phyloP scores from a whole-genome alignment of 208 protist species.

The Leishmania braziliensis region DNA sequence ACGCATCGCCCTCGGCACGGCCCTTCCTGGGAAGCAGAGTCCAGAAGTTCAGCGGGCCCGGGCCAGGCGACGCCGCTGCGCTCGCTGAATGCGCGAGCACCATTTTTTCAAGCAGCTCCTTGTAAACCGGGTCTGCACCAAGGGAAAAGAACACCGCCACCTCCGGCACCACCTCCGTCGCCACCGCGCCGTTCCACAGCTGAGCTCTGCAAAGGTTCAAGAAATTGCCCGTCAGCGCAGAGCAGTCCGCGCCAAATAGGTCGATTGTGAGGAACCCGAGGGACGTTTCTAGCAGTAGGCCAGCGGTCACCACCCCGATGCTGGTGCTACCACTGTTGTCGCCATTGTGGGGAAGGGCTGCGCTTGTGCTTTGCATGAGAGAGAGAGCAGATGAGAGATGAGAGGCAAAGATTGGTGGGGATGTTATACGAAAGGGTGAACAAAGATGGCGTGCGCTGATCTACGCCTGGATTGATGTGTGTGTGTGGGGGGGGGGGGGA shows the following conservation, averaged over 20 bases:
- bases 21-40: slow-evolving; percentile 15
- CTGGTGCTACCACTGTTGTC: not conserved
- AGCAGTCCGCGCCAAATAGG: slow-evolving; percentile 69
- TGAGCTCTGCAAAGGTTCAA: slow-evolving; percentile 70
- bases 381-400: not conserved
- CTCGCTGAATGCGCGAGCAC: not conserved
- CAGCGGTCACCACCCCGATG: slow-evolving; percentile 21
- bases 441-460: not conserved
- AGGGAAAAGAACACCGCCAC: slow-evolving; percentile 71
- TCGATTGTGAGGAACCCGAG: slow-evolving; percentile 63
- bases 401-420: not conserved
- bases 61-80: not conserved
- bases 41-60: slow-evolving; percentile 8
- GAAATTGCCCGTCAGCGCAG: slow-evolving; percentile 56
- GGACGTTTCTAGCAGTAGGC: slow-evolving; percentile 73
- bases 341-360: not conserved
- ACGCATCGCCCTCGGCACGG: not conserved
- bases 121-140: slow-evolving; percentile 23
- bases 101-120: not conserved
- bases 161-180: slow-evolving; percentile 64
- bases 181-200: slow-evolving; percentile 72
- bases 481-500: not conserved
- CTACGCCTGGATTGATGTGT: not conserved
- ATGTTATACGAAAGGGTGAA: not conserved
- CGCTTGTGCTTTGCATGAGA: not conserved